Percentiles rank a stretch among this genome's conserved stretches.
These are phyloP conservation scores for Monilinia vaccinii-corymbosi DNA, from an alignment of 2,329 filamentous ascomycete genomes.

Conservation along the genomic window DNA sequence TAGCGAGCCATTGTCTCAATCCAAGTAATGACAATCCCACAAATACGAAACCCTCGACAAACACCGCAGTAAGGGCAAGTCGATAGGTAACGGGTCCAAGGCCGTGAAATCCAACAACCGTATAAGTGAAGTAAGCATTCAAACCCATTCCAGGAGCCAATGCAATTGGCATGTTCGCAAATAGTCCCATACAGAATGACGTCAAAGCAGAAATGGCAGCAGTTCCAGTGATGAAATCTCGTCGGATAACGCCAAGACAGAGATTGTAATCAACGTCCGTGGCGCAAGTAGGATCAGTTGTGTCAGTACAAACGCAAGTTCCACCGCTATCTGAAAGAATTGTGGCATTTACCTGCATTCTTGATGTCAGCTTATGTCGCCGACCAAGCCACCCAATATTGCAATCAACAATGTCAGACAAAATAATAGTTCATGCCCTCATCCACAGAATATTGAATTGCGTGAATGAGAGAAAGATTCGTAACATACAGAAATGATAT, in stretches of 20 bases:
- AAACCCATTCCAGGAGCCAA: slow-evolving; percentile 73
- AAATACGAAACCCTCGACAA: slow-evolving; percentile 83
- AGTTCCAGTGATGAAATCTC: slow-evolving; percentile 76
- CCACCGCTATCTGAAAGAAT: slow-evolving; percentile 48
- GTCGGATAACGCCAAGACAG: slow-evolving; percentile 39
- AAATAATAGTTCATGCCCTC: slow-evolving; percentile 22
- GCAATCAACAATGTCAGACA: neutral
- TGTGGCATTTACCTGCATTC: slow-evolving; percentile 30
- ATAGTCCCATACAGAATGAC: slow-evolving; percentile 74
- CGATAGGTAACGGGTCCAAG: slow-evolving; percentile 63
- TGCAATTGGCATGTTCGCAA: slow-evolving; percentile 66
- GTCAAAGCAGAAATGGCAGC: slow-evolving; percentile 72
- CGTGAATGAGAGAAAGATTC: slow-evolving; percentile 47
- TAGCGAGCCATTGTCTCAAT: slow-evolving; percentile 83
- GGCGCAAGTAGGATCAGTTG: slow-evolving; percentile 21
- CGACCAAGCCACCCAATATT: slow-evolving; percentile 46
- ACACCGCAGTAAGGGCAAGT: slow-evolving; percentile 75
- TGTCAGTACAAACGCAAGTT: slow-evolving; percentile 53
- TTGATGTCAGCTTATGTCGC: slow-evolving; percentile 41
- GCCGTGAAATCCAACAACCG: slow-evolving; percentile 68
- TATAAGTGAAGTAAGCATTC: slow-evolving; percentile 82
- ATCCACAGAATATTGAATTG: slow-evolving; percentile 42
- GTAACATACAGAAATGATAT: slow-evolving; percentile 60
- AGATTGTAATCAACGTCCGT: slow-evolving; percentile 26
- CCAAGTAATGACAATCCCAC: slow-evolving; percentile 69